Evolutionary conservation across 2,329 filamentous ascomycete genomes (phyloP), one percentile per base, ranked within the genome.

Genomic region (Xenoacremonium recifei): DNA sequence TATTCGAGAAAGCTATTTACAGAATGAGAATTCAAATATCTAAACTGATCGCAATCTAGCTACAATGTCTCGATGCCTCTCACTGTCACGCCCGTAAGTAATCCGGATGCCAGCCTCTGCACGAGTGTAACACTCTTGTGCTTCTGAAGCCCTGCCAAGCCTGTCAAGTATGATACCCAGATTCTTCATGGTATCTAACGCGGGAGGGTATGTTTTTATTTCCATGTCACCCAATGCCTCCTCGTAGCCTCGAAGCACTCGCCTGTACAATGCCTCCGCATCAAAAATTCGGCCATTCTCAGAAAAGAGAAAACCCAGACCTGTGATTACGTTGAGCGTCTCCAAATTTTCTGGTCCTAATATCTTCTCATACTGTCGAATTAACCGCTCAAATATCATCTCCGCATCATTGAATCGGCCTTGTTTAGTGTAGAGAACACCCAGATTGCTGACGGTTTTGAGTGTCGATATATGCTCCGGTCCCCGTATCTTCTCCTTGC

Each of bases 331-430:
- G 23, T 27, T 13, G 23, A 27, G 23, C 7, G 29, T 31, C 13
- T 7, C 6, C n/a, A 15, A n/a, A 15, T 31, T 11, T 13, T 27
- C 23, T 27, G 44, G 36, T n/a, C 46, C 47, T 12, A 34, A 17
- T 31, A 34, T 36, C 16, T 48, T 49, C 41, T 59, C 49, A 17
- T 49, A 49, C 40, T 54, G 53, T 50, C 51, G 37, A 4, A 64
- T 45, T 40, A 56, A 59, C 33, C 56, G 58, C n/a, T 42, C 4
- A 29, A 57, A 63, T 49, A 61, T 63, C n/a, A 37, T 36, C 47
- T 62, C 53, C 29, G 54, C 48, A 40, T 61, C 45, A 1, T 31
- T 16, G 2, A 44, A 17, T 47, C 16, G 45, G 37, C 2, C 49
- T 39, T 34, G 54, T 40, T 6, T 54, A 46, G 21, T 51, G 54